Percentiles rank a stretch among this genome's conserved stretches.
Conservation (phyloP, 2,329 filamentous ascomycete species). For the Achaetomium macrosporum region DNA sequence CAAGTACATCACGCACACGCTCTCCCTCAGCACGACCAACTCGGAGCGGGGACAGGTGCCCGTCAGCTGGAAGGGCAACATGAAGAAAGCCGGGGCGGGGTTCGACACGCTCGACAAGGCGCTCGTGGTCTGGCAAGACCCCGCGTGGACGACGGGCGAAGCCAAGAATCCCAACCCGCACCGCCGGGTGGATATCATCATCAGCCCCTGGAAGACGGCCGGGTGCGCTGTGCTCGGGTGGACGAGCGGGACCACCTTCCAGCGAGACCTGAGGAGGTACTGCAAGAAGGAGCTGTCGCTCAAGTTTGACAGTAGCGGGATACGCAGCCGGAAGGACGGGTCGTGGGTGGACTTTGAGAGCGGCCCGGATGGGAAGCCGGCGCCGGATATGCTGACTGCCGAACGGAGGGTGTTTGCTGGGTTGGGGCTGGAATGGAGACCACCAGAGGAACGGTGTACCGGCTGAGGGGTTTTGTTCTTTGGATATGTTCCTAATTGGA, state of each 20-base stretch:
- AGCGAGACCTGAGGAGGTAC: constrained; percentile 77
- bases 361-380: constrained; percentile 39
- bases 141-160: constrained; percentile 39
- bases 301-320: constrained; percentile 89
- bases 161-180: constrained; percentile 64
- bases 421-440: constrained; percentile 62
- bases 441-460: constrained; percentile 63
- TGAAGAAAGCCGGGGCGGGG: constrained; percentile 45
- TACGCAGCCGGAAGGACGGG: constrained; percentile 62
- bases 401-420: constrained; percentile 77
- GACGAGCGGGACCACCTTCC: constrained; percentile 84
- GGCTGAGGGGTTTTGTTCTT: constrained; percentile 29
- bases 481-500: too few species aligned
- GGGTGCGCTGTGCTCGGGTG: constrained; percentile 86
- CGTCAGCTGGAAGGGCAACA: constrained; percentile 46
- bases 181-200: constrained; percentile 84
- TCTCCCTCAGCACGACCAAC: constrained; percentile 63
- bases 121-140: constrained; percentile 85
- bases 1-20: constrained; percentile 73
- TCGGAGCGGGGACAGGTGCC: constrained; percentile 65
- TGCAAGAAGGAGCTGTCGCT: constrained; percentile 64
- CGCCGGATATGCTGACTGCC: constrained; percentile 62
- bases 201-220: constrained; percentile 80
- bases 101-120: constrained; percentile 92
- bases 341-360: constrained; percentile 67